Percentiles rank a stretch among this genome's conserved stretches.
phyloP scores from a whole-genome alignment of 2,329 filamentous ascomycete genomes.

The Thermothelomyces thermophilus region DNA sequence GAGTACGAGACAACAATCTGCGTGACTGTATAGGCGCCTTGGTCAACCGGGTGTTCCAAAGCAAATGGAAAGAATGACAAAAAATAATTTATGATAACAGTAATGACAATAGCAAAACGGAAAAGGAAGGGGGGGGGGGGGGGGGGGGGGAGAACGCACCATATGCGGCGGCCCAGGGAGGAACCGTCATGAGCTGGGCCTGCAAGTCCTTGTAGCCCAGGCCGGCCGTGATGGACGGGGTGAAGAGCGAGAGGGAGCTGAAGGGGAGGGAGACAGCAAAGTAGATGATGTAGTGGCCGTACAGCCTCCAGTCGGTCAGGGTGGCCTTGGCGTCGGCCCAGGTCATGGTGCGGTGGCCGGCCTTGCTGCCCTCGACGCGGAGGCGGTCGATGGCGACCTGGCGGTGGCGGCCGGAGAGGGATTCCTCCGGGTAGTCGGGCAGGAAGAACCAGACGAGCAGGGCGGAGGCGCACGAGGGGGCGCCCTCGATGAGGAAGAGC shows the following conservation, averaged over 20 bases:
- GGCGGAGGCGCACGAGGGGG: conserved; percentile 46
- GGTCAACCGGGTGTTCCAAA: background rate
- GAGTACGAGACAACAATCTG: conserved; percentile 46
- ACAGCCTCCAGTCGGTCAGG: conserved; percentile 59
- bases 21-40: conserved; percentile 26
- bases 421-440: conserved; percentile 62
- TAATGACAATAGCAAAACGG: background rate
- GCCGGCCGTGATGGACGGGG: conserved; percentile 53
- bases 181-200: conserved; percentile 61
- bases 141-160: conserved; percentile 27
- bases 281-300: conserved; percentile 56
- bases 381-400: conserved; percentile 44
- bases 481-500: conserved; percentile 51
- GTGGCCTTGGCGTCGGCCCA: conserved; percentile 64
- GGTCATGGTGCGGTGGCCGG: conserved; percentile 55
- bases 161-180: conserved; percentile 57
- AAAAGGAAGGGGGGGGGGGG: background rate
- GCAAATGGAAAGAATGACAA: background rate
- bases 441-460: conserved; percentile 53
- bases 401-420: conserved; percentile 54
- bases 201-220: conserved; percentile 44
- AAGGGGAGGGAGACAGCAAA: conserved; percentile 48
- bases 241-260: conserved; percentile 54
- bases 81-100: too few relatives aligned
- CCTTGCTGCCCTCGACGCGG: conserved; percentile 44